A percentile compares a stretch with the other conserved stretches of the same genome.
phyloP scores from a whole-genome alignment of 2,329 filamentous ascomycete species.

The Scedosporium minutisporum region DNA sequence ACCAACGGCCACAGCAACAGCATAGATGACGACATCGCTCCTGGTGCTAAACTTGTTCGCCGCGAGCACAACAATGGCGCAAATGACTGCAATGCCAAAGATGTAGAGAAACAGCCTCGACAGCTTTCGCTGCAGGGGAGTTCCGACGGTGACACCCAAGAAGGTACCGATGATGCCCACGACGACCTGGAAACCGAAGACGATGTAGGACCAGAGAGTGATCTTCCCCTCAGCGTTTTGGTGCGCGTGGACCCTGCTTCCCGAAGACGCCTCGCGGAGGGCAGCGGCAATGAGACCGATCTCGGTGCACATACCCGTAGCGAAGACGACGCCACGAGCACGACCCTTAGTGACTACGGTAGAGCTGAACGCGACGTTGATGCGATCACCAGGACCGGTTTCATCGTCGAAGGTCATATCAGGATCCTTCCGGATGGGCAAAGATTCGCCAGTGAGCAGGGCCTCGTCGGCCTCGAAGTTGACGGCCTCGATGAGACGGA shows the following conservation, averaged over 20 bases:
- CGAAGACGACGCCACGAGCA: slow-evolving; percentile 46
- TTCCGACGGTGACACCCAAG: slow-evolving; percentile 59
- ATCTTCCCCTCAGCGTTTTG: slow-evolving; percentile 38
- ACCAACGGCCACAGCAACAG: slow-evolving; percentile 34
- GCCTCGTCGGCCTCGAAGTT: slow-evolving; percentile 57
- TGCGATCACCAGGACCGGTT: slow-evolving; percentile 38
- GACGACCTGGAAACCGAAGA: slow-evolving; percentile 36
- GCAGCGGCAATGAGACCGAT: slow-evolving; percentile 45
- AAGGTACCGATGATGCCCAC: slow-evolving; percentile 52
- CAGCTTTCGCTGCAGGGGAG: slow-evolving; percentile 60
- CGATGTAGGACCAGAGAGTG: slow-evolving; percentile 39
- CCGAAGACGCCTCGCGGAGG: slow-evolving; percentile 42
- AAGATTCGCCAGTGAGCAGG: slow-evolving; percentile 49
- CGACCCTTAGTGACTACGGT: slow-evolving; percentile 48
- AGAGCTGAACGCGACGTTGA: slow-evolving; percentile 48
- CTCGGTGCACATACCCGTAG: slow-evolving; percentile 52
- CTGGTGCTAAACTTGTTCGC: slow-evolving; percentile 47
- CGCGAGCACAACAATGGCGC: slow-evolving; percentile 58
- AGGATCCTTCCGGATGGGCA: slow-evolving; percentile 41
- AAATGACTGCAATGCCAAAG: slow-evolving; percentile 57
- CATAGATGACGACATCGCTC: slow-evolving; percentile 50
- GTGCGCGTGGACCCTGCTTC: slow-evolving; percentile 38
- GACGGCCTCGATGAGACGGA: slow-evolving; percentile 43
- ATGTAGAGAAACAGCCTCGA: slow-evolving; percentile 59
- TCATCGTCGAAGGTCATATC: slow-evolving; percentile 26